Evolutionary conservation across 352 stramenopile species (phyloP), one percentile per base, ranked within the genome.

Genomic region (Aphanomyces invadans): DNA sequence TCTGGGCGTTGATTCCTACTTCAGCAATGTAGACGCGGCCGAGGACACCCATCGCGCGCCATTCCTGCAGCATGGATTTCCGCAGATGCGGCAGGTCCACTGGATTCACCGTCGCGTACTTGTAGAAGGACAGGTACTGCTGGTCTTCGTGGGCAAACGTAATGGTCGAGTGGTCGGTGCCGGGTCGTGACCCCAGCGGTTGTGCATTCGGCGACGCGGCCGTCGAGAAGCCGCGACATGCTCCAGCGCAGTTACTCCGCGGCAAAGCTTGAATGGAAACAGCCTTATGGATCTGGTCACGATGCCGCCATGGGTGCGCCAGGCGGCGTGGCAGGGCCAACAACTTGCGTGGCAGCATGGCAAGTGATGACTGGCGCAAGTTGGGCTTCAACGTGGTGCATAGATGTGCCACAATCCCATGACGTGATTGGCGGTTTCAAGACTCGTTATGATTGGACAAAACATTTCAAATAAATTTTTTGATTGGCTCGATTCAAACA

Each of bases 1-100:
- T 91, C 80, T 98, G 95, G 7, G 89, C 95, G 77, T 98, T 98
- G 49, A 98, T 80, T 21, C 92, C 95, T 80, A 98, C 95, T 11
- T 83, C 68, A 5, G 93, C 90, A 19, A 98, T 89, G 74, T 98
- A 98, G 15, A 98, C 81, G 56, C 87, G 73, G 3, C 87, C 84
- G 4, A 80, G 57, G 7, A 83, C 77, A 17, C 74, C 73, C 36
- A 94, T 60, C 17, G 65, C 48, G 12, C 59, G 65, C 87, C 85
- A 92, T 5, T 64, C 33, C 4, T 71, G 54, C 12, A 69, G 64
- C 64, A 87, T 46, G 2, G 73, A 62, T 25, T 68, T 68, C 21
- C 76, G 72, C 39, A 87, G 69, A 32, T 52, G 62, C 5, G 73
- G 73, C 39, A 86, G 44, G 26, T 71, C 33, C 15, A 62, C 53